phyloP scores from a whole-genome alignment of 768 basidiomycete genomes.

The Lentinula sp. region DNA sequence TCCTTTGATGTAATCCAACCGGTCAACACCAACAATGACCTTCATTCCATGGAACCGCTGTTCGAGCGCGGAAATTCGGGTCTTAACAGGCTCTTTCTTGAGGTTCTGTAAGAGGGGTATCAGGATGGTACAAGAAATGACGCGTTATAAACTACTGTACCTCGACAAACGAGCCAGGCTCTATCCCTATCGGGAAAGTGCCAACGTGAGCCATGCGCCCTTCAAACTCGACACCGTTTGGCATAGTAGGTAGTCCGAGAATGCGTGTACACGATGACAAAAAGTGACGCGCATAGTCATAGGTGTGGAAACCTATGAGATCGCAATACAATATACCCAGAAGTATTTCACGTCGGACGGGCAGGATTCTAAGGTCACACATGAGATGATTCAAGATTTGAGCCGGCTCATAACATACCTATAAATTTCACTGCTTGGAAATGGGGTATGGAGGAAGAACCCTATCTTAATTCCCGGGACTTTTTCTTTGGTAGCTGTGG shows the following conservation, averaged over 20 bases:
- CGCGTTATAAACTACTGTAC: slow-evolving; percentile 27
- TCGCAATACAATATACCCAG: slow-evolving; percentile 94
- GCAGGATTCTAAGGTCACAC: slow-evolving; percentile 65
- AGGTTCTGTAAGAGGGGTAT: slow-evolving; percentile 49
- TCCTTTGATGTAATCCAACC: slow-evolving; percentile 99
- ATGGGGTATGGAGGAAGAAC: slow-evolving; percentile 97
- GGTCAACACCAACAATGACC: slow-evolving; percentile 97
- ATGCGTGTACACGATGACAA: slow-evolving; percentile 97
- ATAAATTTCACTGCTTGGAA: slow-evolving; percentile 97
- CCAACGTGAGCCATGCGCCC: slow-evolving; percentile 95
- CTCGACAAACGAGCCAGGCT: slow-evolving; percentile 86
- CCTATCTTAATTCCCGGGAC: slow-evolving; percentile 86
- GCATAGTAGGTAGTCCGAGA: slow-evolving; percentile 91
- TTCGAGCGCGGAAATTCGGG: slow-evolving; percentile 76
- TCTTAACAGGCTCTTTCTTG: slow-evolving; percentile 70
- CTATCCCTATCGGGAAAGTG: slow-evolving; percentile 98
- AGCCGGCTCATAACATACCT: slow-evolving; percentile 45
- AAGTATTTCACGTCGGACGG: slow-evolving; percentile 96
- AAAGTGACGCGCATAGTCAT: slow-evolving; percentile 99
- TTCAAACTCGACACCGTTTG: slow-evolving; percentile 95
- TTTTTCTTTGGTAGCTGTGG: slow-evolving; percentile 26
- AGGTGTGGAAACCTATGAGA: slow-evolving; percentile 98
- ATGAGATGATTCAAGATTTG: neutral
- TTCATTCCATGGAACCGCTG: slow-evolving; percentile 92
- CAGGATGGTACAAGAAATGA: neutral